Percentiles rank a stretch among this genome's conserved stretches.
These are phyloP conservation scores for Lobosporangium transversale DNA, from an alignment of 192 early-diverging fungal species.

Conservation along the genomic window DNA sequence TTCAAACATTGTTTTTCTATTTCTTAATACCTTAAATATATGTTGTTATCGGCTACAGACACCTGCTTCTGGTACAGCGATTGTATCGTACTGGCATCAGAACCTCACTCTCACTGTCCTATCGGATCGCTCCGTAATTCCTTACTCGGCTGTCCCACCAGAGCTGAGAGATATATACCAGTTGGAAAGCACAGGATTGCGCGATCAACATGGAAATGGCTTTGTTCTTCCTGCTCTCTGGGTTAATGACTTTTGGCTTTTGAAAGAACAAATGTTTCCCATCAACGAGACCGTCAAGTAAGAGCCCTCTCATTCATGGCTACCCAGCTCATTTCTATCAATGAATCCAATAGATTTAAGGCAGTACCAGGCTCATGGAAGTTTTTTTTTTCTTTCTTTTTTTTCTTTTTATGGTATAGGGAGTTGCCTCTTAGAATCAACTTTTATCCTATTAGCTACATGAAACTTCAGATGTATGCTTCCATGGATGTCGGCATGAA, in stretches of 20 bases:
- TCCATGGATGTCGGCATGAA: slow-evolving; percentile 74
- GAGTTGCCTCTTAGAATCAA: slow-evolving; percentile 73
- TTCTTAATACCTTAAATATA: not conserved
- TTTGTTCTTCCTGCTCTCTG: slow-evolving; percentile 77
- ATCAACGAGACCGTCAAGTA: slow-evolving; percentile 83
- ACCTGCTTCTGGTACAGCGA: slow-evolving; percentile 32
- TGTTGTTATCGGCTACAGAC: slow-evolving; percentile 1
- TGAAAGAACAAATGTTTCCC: slow-evolving; percentile 69
- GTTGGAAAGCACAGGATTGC: slow-evolving; percentile 50
- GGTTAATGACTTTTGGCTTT: slow-evolving; percentile 86
- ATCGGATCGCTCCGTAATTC: slow-evolving; percentile 57
- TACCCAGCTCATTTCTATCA: not conserved
- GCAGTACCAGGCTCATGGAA: not conserved
- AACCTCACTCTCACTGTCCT: slow-evolving; percentile 78
- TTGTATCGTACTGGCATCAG: slow-evolving; percentile 81
- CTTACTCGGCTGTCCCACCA: slow-evolving; percentile 59
- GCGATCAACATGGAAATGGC: slow-evolving; percentile 52
- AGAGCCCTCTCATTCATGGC: not conserved
- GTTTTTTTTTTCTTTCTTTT: slow-evolving; percentile 3
- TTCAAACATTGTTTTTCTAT: not conserved
- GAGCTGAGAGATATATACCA: slow-evolving; percentile 60
- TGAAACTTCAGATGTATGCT: slow-evolving; percentile 79
- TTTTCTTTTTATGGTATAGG: slow-evolving; percentile 29
- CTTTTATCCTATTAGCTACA: slow-evolving; percentile 71
- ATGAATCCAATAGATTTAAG: no score